Evolutionary conservation across 1,284 basidiomycete species (phyloP), one percentile per base, ranked within the genome.

Genomic region (Cryptococcus sp.): DNA sequence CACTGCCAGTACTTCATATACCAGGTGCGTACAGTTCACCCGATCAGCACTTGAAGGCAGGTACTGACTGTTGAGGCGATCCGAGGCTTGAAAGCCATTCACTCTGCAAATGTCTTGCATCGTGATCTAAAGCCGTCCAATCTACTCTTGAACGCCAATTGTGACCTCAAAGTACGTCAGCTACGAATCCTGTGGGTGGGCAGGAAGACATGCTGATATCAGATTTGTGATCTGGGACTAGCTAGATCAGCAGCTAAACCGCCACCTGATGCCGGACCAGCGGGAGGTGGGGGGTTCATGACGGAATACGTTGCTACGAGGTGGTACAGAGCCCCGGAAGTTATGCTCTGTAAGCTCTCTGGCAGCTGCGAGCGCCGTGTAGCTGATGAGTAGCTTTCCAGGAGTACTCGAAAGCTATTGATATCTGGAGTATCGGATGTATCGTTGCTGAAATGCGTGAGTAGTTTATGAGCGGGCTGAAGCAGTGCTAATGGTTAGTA

Each of bases 1-100:
- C 93, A 94, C 73, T 91, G 85, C 67, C 91, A 94, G 73, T 96
- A 96, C 74, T 94, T 94, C 72, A 86, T 93, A 60, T 94, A 96
- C 72, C 91, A 94, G 80, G 87, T 86, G 21, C 55, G 74, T 66
- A 21, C 28, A 55, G 11, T 39, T n/a, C 28, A 19, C 32, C 23
- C 31, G 1, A 45, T 39, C 9, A 43, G 18, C 7, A 16, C 10
- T 22, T 43, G 41, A 14, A 43, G 41, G n/a, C 28, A 28, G 4
- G 11, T 5, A 28, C 28, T 28, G 28, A 43, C 16, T 4, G 14
- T 11, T 69, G n/a, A 91, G 84, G 89, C 90, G 0, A 81, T 96
- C 1, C 81, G 92, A 32, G 91, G 89, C 0, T 78, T 97, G 53
- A 97, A 97, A 74, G 91, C 91, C 0, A 81, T 96, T 1, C 92